phyloP scores from a whole-genome alignment of 2,329 filamentous ascomycete species.

The Aschersonia sp. region DNA sequence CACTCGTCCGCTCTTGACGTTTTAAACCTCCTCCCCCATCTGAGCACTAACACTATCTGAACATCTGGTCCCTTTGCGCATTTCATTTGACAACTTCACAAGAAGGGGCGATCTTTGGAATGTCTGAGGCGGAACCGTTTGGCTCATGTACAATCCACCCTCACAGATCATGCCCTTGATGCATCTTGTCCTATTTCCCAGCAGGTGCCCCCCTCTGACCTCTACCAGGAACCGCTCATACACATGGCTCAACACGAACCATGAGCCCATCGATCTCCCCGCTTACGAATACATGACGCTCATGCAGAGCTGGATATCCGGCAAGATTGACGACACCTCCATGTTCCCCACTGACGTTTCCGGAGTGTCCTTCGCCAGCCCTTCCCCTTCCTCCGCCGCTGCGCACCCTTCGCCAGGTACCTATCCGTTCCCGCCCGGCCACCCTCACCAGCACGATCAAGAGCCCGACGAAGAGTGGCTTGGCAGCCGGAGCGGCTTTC shows the following conservation, averaged over 20 bases:
- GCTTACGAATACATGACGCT: conserved; percentile 82
- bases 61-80: not conserved
- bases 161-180: not conserved
- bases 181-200: not conserved
- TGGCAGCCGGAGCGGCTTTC: conserved; percentile 78
- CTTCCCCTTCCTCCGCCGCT: too few species aligned
- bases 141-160: not conserved
- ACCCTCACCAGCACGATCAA: conserved; percentile 18
- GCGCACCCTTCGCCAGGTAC: not conserved
- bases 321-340: conserved; percentile 71
- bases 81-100: not conserved
- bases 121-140: not conserved
- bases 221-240: conserved; percentile 64
- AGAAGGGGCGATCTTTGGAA: too few species aligned
- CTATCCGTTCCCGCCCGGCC: conserved; percentile 29
- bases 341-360: conserved; percentile 76
- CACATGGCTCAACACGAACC: conserved; percentile 67
- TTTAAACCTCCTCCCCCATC: too few species aligned
- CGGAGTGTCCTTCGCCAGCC: conserved; percentile 38
- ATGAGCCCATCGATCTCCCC: conserved; percentile 72
- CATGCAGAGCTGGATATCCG: conserved; percentile 86
- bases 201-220: not conserved
- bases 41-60: too few species aligned
- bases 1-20: too few species aligned
- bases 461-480: conserved; percentile 48